A percentile compares a stretch with the other conserved stretches of the same genome.
Evolutionary conservation across 305 asterid species (phyloP).

Genomic region (Solanum hybrid): DNA sequence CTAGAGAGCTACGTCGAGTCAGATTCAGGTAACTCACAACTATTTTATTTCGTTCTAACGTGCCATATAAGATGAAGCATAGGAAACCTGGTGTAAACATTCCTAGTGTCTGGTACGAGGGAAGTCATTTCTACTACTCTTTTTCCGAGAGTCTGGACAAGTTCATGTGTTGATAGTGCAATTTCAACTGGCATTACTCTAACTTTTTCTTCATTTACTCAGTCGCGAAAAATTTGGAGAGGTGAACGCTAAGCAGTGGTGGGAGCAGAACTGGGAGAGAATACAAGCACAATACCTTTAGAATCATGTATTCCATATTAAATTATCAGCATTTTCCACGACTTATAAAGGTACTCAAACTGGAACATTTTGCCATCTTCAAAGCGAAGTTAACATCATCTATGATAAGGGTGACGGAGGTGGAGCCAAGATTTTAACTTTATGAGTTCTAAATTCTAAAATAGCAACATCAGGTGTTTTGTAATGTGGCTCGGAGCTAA

Average conservation of each 20-base stretch:
- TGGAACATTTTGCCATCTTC: background rate
- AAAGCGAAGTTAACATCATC: background rate
- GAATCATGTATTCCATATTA: background rate
- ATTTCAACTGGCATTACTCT: background rate
- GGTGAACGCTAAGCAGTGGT: constrained; percentile 85
- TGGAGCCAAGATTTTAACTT: background rate
- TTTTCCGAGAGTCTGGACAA: background rate
- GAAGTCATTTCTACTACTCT: background rate
- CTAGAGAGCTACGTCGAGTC: constrained; percentile 90
- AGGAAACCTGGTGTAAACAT: background rate
- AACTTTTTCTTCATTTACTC: background rate
- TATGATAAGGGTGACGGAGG: background rate
- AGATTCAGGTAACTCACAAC: constrained; percentile 65
- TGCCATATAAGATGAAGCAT: background rate
- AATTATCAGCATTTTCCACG: background rate
- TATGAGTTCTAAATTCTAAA: background rate
- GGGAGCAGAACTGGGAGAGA: constrained; percentile 95
- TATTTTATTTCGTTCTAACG: background rate
- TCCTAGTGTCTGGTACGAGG: background rate
- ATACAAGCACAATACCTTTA: constrained; percentile 86
- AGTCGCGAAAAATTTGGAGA: constrained; percentile 93
- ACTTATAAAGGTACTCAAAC: background rate
- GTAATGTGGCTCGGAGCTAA: background rate
- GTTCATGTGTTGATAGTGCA: background rate
- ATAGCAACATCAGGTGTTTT: background rate